Base-by-base conservation (phyloP, 305 asterid species). In the Fraxinus ornus region DNA sequence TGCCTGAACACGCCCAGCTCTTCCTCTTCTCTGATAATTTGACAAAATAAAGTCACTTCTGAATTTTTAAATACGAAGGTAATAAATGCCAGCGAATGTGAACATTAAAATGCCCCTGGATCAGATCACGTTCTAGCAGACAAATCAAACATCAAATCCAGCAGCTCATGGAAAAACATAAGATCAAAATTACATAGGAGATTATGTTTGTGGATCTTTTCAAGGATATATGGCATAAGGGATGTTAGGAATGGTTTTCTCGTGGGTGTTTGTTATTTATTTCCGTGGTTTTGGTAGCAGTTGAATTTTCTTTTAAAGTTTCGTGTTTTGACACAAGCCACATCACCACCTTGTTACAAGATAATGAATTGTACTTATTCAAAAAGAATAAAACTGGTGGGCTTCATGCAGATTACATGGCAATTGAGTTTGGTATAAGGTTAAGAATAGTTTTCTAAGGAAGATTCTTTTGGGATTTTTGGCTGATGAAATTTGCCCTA, bases 1-100 rank as follows among this genome's bases (percentile, higher is more conserved):
- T 35, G 99, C 97, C 88, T 92, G 98, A 70, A 95, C 98, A 88
- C 99, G 99, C 47, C 99, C 99, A 35, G 99, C 98, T 87, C 99
- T 91, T 90, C 99, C 99, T 92, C 95, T 91, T 91, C 99, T 92
- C 99, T 95, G 87, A 80, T 86, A 80, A 82, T 87, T 33, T 74
- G 80, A 84, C 78, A 83, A 78, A 66, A 79, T 4, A 24, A 24
- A 24, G 26, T 24, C 26, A 24, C 26, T 24, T 24, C 26, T 24
- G 26, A 24, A 24, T 24, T 24, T 24, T 24, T 24, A 24, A 24
- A 24, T 24, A 24, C 26, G 26, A 24, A 24, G 26, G 26, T 24
- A 24, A 24, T 24, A 24, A 24, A 24, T 24, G 26, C 26, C 26
- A 24, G 26, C 26, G 26, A 24, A 24, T 24, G 26, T 24, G 26